These are phyloP conservation scores for Elongisporangium prolatum DNA, from an alignment of 352 stramenopile genomes.

Conservation along the genomic window DNA sequence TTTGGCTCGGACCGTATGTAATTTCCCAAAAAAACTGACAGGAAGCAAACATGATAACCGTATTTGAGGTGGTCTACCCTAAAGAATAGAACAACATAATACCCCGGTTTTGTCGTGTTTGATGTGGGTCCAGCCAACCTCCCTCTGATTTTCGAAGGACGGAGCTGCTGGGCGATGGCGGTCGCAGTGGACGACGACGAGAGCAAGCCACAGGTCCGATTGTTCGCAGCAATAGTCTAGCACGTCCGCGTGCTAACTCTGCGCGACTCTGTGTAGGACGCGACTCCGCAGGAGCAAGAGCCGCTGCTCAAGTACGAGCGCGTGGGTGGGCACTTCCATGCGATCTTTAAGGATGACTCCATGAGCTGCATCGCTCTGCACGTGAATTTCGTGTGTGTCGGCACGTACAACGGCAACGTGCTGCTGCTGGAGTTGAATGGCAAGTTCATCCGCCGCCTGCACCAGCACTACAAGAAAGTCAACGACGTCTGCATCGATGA, in stretches of 20 bases:
- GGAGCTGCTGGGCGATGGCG: background rate
- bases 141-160: background rate
- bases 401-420: conserved; percentile 79
- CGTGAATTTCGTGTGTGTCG: conserved; percentile 72
- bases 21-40: too few relatives aligned
- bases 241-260: background rate
- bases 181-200: background rate
- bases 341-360: conserved; percentile 85
- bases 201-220: background rate
- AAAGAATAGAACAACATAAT: background rate
- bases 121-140: background rate
- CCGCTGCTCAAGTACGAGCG: conserved; percentile 86
- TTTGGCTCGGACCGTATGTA: too few relatives aligned
- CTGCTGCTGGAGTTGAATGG: conserved; percentile 75
- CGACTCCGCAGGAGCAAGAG: conserved; percentile 25
- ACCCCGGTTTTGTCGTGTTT: background rate
- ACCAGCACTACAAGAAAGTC: conserved; percentile 88
- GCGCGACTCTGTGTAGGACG: background rate
- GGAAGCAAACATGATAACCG: too few relatives aligned
- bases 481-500: conserved; percentile 85
- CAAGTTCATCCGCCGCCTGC: conserved; percentile 68
- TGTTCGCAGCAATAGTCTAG: background rate
- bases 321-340: conserved; percentile 78
- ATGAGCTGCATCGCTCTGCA: conserved; percentile 78
- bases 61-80: background rate